A percentile compares a stretch with the other conserved stretches of the same genome.
phyloP scores from a whole-genome alignment of 2,329 filamentous ascomycete genomes.

The Ophiosphaerella korrae region DNA sequence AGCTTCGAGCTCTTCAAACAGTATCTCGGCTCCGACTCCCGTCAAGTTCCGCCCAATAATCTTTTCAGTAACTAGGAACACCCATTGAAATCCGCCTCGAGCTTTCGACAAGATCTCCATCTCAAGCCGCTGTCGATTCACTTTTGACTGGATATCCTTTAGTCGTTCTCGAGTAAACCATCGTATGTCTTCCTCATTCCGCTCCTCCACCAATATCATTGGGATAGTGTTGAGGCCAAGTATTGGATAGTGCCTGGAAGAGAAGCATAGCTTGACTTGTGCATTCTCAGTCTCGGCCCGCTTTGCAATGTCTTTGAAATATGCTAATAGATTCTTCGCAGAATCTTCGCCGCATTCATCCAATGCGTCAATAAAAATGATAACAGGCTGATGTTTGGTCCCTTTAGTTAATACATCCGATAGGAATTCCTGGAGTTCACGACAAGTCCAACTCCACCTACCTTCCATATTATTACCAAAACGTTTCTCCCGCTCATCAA shows the following conservation, averaged over 20 bases:
- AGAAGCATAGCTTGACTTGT: constrained; percentile 49
- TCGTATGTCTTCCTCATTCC: constrained; percentile 44
- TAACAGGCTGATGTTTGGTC: constrained; percentile 7
- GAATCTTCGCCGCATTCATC: constrained; percentile 16
- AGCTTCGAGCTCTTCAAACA: background rate
- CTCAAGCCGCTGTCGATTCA: constrained; percentile 11
- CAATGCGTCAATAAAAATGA: constrained; percentile 15
- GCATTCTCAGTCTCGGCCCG: constrained; percentile 7
- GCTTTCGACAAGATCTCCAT: constrained; percentile 8
- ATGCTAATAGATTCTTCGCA: constrained; percentile 14
- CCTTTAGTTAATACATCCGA: constrained; percentile 10
- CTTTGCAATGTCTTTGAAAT: constrained; percentile 5
- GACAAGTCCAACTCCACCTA: constrained; percentile 16
- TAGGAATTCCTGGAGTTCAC: constrained; percentile 17
- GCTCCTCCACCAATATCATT: constrained; percentile 33
- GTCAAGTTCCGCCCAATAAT: constrained; percentile 4
- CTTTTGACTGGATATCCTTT: constrained; percentile 2
- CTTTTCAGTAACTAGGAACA: constrained; percentile 6
- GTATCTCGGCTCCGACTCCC: constrained; percentile 3
- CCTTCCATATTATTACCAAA: constrained; percentile 5
- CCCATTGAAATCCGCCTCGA: background rate
- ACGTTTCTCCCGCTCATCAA: constrained; percentile 15
- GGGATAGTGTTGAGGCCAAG: constrained; percentile 41
- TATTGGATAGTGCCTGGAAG: constrained; percentile 56
- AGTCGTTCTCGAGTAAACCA: constrained; percentile 5